Evolutionary conservation across 148 eudicot genomes (phyloP), one percentile per base, ranked within the genome.

Genomic region (Hydrangea macrophylla): DNA sequence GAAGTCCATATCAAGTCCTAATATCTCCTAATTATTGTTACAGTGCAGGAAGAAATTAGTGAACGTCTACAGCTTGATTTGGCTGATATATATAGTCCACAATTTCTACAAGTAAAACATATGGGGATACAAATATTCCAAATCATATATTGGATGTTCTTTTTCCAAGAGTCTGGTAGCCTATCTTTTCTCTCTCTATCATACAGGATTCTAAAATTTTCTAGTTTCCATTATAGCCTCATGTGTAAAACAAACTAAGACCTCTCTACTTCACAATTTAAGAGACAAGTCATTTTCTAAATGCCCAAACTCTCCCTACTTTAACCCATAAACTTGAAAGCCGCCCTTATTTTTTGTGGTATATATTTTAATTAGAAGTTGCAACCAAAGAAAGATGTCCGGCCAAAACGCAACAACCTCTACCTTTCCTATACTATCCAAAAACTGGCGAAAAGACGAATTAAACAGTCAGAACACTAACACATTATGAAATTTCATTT

Each of bases 381-480:
- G 68, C 66, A 62, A 24, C 37, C 3, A 65, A 65, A 65, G n/a
- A 22, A 48, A 18, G 66, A 62, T 32, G 42, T 42, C 53, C 53
- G 2, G 12, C 68, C 68, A 65, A 65, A 65, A 40, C 15, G 27
- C 27, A 50, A 50, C 42, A n/a, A 31, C n/a, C 26, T 18, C 22
- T 32, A 13, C 45, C 44, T 31, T 32, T 33, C 22, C 32, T 65
- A 15, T 3, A 7, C 11, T 51, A 65, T 65, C 39, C 32, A 48
- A 31, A 53, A 22, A 51, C 5, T 18, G 5, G 25, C 26, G 2
- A 22, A 42, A n/a, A 33, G 53, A 25, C 18, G 9, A 20, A n/a
- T n/a, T n/a, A n/a, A 20, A 17, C 40, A 20, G 27, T 7, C 20
- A 10, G 3, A 65, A 6, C n/a, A n/a, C n/a, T n/a, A 12, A 11